Conservation (phyloP, 345 rosid genomes). For the Kernera saxatilis region DNA sequence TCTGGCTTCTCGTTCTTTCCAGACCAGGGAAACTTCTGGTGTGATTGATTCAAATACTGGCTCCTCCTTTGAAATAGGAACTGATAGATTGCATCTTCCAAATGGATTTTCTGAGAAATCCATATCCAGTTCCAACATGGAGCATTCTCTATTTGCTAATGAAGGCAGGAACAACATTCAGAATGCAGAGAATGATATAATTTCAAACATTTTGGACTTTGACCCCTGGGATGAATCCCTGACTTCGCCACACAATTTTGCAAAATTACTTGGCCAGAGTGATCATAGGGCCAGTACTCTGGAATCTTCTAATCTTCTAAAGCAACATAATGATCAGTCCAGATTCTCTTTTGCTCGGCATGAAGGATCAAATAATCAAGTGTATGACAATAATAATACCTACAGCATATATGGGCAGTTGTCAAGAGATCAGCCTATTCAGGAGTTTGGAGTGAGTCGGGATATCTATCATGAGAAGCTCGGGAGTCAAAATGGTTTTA, state of each 20-base stretch:
- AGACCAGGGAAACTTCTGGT: constrained; percentile 22
- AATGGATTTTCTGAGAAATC: constrained; percentile 43
- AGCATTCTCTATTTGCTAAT: constrained; percentile 31
- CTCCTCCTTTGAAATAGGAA: constrained; percentile 30
- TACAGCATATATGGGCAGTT: constrained; percentile 36
- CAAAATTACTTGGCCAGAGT: constrained; percentile 50
- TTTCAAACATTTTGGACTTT: constrained; percentile 72
- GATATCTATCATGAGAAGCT: constrained; percentile 38
- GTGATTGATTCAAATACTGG: constrained; percentile 26
- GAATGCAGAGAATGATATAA: constrained; percentile 62
- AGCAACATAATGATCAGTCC: constrained; percentile 63
- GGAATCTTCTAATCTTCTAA: constrained; percentile 40
- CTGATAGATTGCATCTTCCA: constrained; percentile 26
- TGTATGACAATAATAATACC: constrained; percentile 29
- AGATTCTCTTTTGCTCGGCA: constrained; percentile 86
- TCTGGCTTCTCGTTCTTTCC: constrained; percentile 42
- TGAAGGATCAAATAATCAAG: constrained; percentile 47
- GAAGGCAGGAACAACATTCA: constrained; percentile 31
- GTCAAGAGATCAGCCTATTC: constrained; percentile 34
- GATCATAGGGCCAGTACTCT: constrained; percentile 44
- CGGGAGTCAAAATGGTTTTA: constrained; percentile 42
- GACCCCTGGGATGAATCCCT: constrained; percentile 78
- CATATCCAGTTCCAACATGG: constrained; percentile 29
- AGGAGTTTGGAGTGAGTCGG: constrained; percentile 32
- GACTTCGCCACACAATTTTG: constrained; percentile 61